Evolutionary conservation across 176 grass and related monocot genomes (phyloP).

Genomic region (Bromus sterilis): DNA sequence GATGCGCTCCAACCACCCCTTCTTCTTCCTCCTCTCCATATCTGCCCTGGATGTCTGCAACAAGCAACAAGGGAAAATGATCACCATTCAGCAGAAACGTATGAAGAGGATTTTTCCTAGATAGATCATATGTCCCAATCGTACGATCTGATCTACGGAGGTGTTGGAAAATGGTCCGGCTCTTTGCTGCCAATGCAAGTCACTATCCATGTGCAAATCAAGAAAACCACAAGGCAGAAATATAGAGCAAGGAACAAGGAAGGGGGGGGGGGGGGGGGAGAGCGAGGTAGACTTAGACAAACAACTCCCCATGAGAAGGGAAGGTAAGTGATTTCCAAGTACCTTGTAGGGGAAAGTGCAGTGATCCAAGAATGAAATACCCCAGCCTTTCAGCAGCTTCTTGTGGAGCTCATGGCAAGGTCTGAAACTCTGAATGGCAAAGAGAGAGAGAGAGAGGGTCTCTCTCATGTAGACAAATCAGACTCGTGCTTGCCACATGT

Average conservation of each 20-base stretch:
- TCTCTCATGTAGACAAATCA: neutral
- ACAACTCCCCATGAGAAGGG: neutral
- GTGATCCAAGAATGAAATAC: neutral
- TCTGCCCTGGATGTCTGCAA: neutral
- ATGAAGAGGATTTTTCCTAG: neutral
- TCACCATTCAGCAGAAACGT: neutral
- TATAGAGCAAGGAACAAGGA: neutral
- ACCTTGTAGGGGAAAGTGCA: neutral
- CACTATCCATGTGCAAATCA: neutral
- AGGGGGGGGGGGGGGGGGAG: neutral
- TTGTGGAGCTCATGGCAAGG: neutral
- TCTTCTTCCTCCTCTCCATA: constrained; percentile 34
- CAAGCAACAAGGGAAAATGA: neutral
- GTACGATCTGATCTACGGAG: constrained; percentile 38
- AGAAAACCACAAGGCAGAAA: neutral
- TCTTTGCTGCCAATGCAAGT: constrained; percentile 9
- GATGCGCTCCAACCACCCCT: constrained; percentile 55
- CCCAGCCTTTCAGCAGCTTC: neutral
- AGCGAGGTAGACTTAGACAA: neutral
- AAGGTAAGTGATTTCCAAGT: neutral
- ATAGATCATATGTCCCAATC: constrained; percentile 20
- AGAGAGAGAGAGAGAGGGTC: too few species aligned
- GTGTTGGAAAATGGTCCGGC: neutral
- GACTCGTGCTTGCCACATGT: neutral
- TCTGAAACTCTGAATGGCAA: too few species aligned